phyloP scores from a whole-genome alignment of 2,329 filamentous ascomycete genomes.

The Dothideomycetes sp. region DNA sequence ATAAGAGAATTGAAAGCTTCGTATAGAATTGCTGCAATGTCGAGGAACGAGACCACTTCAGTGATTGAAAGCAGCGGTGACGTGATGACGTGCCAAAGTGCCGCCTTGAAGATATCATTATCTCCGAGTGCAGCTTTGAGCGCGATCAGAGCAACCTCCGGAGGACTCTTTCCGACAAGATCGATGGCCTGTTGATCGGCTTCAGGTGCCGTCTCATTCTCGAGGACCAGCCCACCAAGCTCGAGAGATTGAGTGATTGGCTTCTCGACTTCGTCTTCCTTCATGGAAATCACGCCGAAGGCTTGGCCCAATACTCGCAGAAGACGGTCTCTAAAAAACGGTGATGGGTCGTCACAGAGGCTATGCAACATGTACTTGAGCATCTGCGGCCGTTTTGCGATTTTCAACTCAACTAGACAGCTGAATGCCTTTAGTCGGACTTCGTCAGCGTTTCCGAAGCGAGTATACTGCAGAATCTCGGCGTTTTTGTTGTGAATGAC shows the following conservation, averaged over 20 bases:
- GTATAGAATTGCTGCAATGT: slow-evolving; percentile 50
- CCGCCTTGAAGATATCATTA: slow-evolving; percentile 42
- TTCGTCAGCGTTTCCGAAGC: slow-evolving; percentile 49
- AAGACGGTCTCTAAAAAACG: slow-evolving; percentile 47
- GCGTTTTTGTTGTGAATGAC: slow-evolving; percentile 44
- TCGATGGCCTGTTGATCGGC: slow-evolving; percentile 38
- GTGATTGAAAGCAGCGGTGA: slow-evolving; percentile 42
- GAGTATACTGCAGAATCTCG: slow-evolving; percentile 54
- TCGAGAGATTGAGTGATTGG: slow-evolving; percentile 25
- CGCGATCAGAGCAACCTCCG: slow-evolving; percentile 50
- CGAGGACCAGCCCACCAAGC: slow-evolving; percentile 45
- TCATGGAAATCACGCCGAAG: slow-evolving; percentile 51
- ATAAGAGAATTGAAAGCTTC: slow-evolving; percentile 41
- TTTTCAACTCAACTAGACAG: slow-evolving; percentile 47
- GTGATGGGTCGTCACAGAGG: slow-evolving; percentile 48
- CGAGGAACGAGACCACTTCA: slow-evolving; percentile 48
- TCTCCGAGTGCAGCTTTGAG: slow-evolving; percentile 44
- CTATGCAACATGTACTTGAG: slow-evolving; percentile 49
- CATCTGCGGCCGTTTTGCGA: slow-evolving; percentile 43
- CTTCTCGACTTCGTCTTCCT: slow-evolving; percentile 32
- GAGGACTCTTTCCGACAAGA: slow-evolving; percentile 41
- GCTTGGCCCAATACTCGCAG: slow-evolving; percentile 45
- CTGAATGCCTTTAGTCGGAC: slow-evolving; percentile 52
- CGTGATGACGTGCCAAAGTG: slow-evolving; percentile 47
- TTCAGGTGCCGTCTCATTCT: slow-evolving; percentile 45